A percentile compares a stretch with the other conserved stretches of the same genome.
Evolutionary conservation across 805 yeast species (phyloP).

Genomic region (Torulaspora franciscae): DNA sequence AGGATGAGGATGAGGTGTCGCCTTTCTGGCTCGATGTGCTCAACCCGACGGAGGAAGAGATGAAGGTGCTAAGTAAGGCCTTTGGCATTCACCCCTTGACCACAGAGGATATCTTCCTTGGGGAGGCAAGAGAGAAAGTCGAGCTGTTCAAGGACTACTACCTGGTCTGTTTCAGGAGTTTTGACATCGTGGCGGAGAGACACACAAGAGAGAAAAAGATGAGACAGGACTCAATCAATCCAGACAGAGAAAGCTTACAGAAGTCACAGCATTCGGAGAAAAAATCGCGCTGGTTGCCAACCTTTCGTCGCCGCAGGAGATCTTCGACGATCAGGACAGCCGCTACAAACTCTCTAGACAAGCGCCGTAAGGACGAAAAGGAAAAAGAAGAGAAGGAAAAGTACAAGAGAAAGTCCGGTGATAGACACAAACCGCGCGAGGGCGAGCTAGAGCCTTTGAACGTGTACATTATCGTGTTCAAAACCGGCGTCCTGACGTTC

Average conservation of each 20-base stretch:
- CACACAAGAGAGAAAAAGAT: slow-evolving; percentile 48
- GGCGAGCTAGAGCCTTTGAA: slow-evolving; percentile 80
- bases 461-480: slow-evolving; percentile 88
- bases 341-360: slow-evolving; percentile 16
- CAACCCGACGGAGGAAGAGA: slow-evolving; percentile 93
- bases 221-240: slow-evolving; percentile 14
- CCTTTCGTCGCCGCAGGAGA: slow-evolving; percentile 19
- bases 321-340: slow-evolving; percentile 22
- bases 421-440: slow-evolving; percentile 41
- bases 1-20: slow-evolving; percentile 37
- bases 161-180: slow-evolving; percentile 82
- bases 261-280: slow-evolving; percentile 11
- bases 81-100: slow-evolving; percentile 96
- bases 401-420: slow-evolving; percentile 43
- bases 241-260: slow-evolving; percentile 13
- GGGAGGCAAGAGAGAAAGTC: slow-evolving; percentile 93
- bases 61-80: slow-evolving; percentile 84
- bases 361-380: slow-evolving; percentile 29
- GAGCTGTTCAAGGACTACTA: slow-evolving; percentile 89
- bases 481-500: slow-evolving; percentile 85
- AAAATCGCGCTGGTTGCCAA: slow-evolving; percentile 17
- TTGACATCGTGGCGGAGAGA: slow-evolving; percentile 74
- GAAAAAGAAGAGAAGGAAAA: slow-evolving; percentile 36
- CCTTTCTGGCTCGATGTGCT: slow-evolving; percentile 94
- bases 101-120: slow-evolving; percentile 88